Evolutionary conservation across 306 rosid species (phyloP).

Genomic region (Sindora glabra): DNA sequence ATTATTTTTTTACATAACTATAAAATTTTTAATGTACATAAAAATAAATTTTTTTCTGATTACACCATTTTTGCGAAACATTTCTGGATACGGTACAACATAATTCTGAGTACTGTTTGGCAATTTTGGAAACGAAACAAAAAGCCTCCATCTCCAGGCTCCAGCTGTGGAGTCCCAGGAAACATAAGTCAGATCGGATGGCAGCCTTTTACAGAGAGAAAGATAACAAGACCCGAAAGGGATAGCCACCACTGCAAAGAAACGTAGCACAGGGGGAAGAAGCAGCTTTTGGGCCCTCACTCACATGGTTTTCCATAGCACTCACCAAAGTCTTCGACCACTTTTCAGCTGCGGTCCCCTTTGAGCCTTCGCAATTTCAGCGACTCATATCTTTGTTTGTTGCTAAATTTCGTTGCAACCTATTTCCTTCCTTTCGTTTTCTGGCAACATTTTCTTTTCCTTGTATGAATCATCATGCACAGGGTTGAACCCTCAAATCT

Average conservation of each 20-base stretch:
- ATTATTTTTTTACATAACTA: too few relatives aligned
- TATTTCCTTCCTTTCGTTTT: too few relatives aligned
- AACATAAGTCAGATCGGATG: slow-evolving; percentile 3
- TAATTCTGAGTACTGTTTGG: too few relatives aligned
- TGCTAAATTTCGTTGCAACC: neutral
- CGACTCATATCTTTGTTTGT: neutral
- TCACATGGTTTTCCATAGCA: slow-evolving; percentile 35
- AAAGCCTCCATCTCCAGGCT: too few relatives aligned
- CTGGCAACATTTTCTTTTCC: too few relatives aligned
- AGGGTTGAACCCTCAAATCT: too few relatives aligned
- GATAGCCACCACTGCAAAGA: slow-evolving; percentile 19
- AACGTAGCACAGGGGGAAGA: slow-evolving; percentile 26
- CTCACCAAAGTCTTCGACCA: neutral
- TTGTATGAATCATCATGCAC: neutral
- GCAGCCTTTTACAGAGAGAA: slow-evolving; percentile 21
- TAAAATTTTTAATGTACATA: too few relatives aligned
- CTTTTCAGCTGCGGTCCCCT: slow-evolving; percentile 6
- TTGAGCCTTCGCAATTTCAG: neutral
- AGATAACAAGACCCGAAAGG: slow-evolving; percentile 15
- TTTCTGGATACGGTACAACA: too few relatives aligned
- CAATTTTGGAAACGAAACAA: too few relatives aligned
- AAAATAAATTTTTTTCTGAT: too few relatives aligned
- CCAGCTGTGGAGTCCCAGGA: slow-evolving; percentile 4
- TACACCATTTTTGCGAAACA: too few relatives aligned
- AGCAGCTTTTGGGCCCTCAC: slow-evolving; percentile 51